Base-by-base conservation (phyloP, 106 monocot species). In the Narthecium ossifragum region DNA sequence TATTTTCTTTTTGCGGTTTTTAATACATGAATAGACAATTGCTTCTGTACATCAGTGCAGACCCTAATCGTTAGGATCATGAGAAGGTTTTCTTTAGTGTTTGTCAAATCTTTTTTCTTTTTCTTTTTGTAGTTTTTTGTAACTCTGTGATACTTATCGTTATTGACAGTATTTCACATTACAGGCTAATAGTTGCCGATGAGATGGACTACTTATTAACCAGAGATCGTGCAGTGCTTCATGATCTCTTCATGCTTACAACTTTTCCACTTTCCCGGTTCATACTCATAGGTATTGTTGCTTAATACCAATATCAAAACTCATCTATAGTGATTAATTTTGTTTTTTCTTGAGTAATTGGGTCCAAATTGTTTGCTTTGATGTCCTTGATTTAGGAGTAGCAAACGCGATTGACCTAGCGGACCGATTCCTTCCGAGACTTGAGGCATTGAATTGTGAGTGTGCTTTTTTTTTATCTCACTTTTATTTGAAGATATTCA, bases 161-260 rank as follows among this genome's bases (percentile, higher is more conserved):
- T 36, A 15, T 37, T 37, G 36, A 11, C 36, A 37, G 36, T 5
- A 37, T 37, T 37, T 80, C 8, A 47, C 70, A 20, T 61, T 26
- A 62, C 69, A 92, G 86, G 57, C 64, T 96, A 71, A 52, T 81
- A 7, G 45, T 94, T 41, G 55, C 85, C 49, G 94, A 94, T 64
- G 94, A 94, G 77, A 82, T 94, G 85, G 89, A 94, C 63, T 94
- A 89, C 70, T 73, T 94, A 18, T 86, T 94, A 69, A 94, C 89
- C 11, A 89, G 75, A 72, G 94, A 94, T 57, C 72, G 77, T 23
- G 69, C 70, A 8, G 83, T 90, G 6, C 80, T 94, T 67, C 89
- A 89, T 69, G 82, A 94, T 72, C 85, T 94, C 53, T 89, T 94
- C 62, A 83, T 86, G 89, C 94, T 94, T 32, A 89, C 94, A 31